phyloP scores from a whole-genome alignment of 2,329 filamentous ascomycete species.

The Ophiostoma sp. region DNA sequence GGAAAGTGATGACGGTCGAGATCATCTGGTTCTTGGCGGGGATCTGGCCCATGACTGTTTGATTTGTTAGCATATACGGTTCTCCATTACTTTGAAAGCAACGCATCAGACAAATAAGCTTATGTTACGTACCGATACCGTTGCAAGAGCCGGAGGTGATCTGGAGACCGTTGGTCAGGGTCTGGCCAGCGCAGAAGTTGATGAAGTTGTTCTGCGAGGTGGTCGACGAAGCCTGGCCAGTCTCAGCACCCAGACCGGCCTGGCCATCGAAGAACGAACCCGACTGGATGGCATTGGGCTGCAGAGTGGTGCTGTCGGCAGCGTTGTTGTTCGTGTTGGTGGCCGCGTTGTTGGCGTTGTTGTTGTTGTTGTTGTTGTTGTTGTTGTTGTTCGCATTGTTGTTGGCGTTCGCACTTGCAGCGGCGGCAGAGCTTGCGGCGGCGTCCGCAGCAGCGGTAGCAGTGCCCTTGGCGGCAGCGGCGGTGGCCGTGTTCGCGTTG shows the following conservation, averaged over 20 bases:
- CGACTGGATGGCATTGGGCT: conserved; percentile 37
- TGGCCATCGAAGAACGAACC: conserved; percentile 41
- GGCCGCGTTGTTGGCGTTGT: conserved; percentile 36
- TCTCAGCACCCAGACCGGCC: conserved; percentile 36
- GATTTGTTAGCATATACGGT: neutral
- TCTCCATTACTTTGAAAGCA: neutral
- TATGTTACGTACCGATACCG: conserved; percentile 51
- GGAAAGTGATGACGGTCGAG: conserved; percentile 53
- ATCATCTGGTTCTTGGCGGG: conserved; percentile 57
- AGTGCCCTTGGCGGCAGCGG: conserved; percentile 12
- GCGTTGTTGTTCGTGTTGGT: conserved; percentile 48
- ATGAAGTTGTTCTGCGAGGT: conserved; percentile 57
- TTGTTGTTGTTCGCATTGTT: neutral
- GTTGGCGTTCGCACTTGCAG: neutral
- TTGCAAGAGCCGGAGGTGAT: conserved; percentile 61
- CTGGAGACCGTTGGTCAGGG: conserved; percentile 62
- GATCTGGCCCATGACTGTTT: conserved; percentile 58
- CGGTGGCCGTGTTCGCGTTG: neutral
- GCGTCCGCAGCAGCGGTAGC: neutral
- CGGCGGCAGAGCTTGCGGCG: neutral
- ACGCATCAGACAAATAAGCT: neutral
- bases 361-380: conserved; percentile 24
- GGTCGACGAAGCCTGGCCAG: conserved; percentile 35
- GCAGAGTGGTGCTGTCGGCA: conserved; percentile 33
- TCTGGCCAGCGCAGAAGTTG: conserved; percentile 59